A percentile compares a stretch with the other conserved stretches of the same genome.
These are phyloP conservation scores for Sclerotiophoma versabilis DNA, from an alignment of 2,329 filamentous ascomycete species.

Conservation along the genomic window DNA sequence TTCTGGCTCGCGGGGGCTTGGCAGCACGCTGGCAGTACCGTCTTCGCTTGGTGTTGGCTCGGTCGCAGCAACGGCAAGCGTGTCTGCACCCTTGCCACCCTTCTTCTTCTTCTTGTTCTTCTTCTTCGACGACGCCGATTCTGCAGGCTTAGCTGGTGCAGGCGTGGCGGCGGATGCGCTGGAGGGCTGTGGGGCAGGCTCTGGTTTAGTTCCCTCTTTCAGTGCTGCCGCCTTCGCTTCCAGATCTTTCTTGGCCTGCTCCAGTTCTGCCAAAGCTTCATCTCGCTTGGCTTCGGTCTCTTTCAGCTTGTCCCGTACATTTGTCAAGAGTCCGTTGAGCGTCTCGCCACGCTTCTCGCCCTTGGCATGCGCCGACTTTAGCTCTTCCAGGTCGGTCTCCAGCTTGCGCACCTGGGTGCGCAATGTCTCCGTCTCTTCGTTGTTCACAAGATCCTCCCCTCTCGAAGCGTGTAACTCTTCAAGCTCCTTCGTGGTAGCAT, in stretches of 20 bases:
- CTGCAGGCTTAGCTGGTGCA: constrained; percentile 28
- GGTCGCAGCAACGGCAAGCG: constrained; percentile 26
- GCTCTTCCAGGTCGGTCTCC: constrained; percentile 39
- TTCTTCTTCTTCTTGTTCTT: constrained; percentile 86
- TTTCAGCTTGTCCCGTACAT: constrained; percentile 61
- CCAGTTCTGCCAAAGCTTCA: constrained; percentile 53
- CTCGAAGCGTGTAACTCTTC: constrained; percentile 53
- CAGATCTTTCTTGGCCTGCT: constrained; percentile 41
- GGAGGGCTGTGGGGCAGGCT: constrained; percentile 25
- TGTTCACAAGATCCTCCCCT: constrained; percentile 41
- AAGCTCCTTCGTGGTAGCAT: constrained; percentile 54
- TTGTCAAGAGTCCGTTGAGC: constrained; percentile 63
- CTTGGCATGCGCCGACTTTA: constrained; percentile 42
- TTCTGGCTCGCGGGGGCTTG: constrained; percentile 45
- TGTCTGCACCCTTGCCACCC: constrained; percentile 59
- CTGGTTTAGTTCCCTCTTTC: constrained; percentile 22
- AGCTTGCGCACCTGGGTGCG: constrained; percentile 40
- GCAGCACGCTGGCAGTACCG: constrained; percentile 43
- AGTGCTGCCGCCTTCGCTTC: constrained; percentile 22
- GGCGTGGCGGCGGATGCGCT: constrained; percentile 17
- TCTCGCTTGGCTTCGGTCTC: constrained; percentile 60
- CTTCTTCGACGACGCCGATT: constrained; percentile 67
- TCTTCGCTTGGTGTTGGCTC: constrained; percentile 50
- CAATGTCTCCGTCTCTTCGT: constrained; percentile 37
- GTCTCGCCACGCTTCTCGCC: constrained; percentile 63